Evolutionary conservation across 2,329 filamentous ascomycete genomes (phyloP).

Genomic region (Nectriaceae sp.): DNA sequence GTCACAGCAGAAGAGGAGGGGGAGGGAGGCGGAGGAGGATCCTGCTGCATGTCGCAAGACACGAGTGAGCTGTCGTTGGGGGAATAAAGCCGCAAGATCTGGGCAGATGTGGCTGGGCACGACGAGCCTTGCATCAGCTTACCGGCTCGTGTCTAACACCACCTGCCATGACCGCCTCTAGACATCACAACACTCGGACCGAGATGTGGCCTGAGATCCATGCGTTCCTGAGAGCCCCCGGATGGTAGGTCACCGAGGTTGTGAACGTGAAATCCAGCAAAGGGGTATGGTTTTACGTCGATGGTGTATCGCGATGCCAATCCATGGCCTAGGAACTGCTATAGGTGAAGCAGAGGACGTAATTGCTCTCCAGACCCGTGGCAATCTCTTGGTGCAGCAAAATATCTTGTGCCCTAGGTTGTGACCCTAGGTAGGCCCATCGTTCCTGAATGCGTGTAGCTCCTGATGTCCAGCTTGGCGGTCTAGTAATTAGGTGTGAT

Average conservation of each 20-base stretch:
- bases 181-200: conserved; percentile 14
- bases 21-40: conserved; percentile 5
- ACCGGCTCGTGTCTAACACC: conserved; percentile 4
- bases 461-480: not conserved
- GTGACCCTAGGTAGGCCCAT: not conserved
- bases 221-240: conserved; percentile 9
- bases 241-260: too few species aligned
- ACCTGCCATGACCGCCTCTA: conserved; percentile 10
- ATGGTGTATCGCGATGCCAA: not conserved
- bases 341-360: not conserved
- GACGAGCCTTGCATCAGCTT: conserved; percentile 12
- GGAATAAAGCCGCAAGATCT: conserved; percentile 15
- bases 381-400: not conserved
- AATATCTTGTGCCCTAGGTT: not conserved
- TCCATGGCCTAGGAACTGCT: not conserved
- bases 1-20: conserved; percentile 3
- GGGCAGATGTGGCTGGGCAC: conserved; percentile 9
- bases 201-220: conserved; percentile 19
- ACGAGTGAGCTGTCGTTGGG: conserved; percentile 5
- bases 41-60: conserved; percentile 16
- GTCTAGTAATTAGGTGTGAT: not conserved
- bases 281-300: not conserved
- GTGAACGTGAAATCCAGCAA: not conserved
- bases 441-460: not conserved
- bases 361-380: not conserved